Evolutionary conservation across 108 stramenopile genomes (phyloP), one percentile per base, ranked within the genome.

Genomic region (Seminavis robusta): DNA sequence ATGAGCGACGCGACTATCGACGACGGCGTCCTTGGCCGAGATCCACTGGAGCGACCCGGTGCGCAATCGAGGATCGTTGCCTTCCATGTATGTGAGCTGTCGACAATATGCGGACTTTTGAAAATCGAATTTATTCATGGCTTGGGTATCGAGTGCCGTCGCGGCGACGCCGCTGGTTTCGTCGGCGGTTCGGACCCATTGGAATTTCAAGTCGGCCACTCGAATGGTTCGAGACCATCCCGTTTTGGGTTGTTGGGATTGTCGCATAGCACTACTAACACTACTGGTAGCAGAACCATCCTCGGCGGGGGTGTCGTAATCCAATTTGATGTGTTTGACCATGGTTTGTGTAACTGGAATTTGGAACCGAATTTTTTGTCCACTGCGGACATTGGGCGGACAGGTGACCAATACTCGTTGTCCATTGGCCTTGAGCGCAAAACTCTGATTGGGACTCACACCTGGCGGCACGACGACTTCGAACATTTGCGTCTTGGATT

Each of bases 361-460:
- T 64, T 91, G 74, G 51, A 96, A 96, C 43, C 95, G 69, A 29
- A 96, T 87, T 61, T 76, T 88, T 61, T 85, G 88, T 19, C 95
- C 95, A 0, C 92, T 87, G 4, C 65, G 54, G 7, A 84, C 91
- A 54, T 90, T 94, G 13, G 80, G 71, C 0, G 95, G 95, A 64
- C 95, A 96, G 0, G 90, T 94, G 4, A 96, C 92, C 48, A 96
- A 60, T 0, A 96, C 95, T 0, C 95, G 73, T 65, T 92, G 91
- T 21, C 88, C 91, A 65, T 83, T 79, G 11, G 95, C 95, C 55
- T 92, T 62, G 27, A 96, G 59, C 16, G 86, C 80, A 58, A 96
- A 96, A 0, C 90, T 83, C 59, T 92, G 91, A 30, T 81, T 79
- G 11, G 92, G 86, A 5, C 51, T 50, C 0, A 96, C 92, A 23